Evolutionary conservation across 306 rosid genomes (phyloP).

Genomic region (Trichosanthes cucumerina): DNA sequence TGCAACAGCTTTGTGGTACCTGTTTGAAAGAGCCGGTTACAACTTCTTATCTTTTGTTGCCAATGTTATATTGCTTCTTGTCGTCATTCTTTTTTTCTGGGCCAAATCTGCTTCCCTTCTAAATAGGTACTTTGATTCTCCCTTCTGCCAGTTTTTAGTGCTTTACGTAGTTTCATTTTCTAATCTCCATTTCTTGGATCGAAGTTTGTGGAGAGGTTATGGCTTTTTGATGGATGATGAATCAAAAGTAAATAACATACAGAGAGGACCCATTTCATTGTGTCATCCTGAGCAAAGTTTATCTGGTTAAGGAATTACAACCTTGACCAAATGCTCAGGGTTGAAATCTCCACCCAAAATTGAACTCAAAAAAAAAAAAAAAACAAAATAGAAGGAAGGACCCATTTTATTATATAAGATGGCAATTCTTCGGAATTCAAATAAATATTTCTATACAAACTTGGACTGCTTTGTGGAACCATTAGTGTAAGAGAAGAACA

Average conservation of each 20-base stretch:
- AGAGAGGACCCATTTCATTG: background rate
- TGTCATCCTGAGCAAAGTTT: background rate
- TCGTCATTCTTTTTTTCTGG: conserved; percentile 83
- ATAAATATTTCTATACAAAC: background rate
- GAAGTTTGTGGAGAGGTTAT: background rate
- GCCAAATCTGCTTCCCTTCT: conserved; percentile 95
- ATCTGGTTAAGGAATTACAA: background rate
- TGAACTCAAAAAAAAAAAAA: background rate
- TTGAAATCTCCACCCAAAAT: too few species aligned
- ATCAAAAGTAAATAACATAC: background rate
- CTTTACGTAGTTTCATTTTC: background rate
- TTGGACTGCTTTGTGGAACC: background rate
- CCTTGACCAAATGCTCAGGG: background rate
- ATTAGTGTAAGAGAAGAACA: background rate
- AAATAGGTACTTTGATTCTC: conserved; percentile 42
- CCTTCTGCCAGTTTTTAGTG: background rate
- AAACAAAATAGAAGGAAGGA: background rate
- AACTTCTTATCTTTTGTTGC: conserved; percentile 72
- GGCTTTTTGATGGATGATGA: background rate
- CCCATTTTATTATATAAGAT: background rate
- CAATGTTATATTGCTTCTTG: conserved; percentile 78
- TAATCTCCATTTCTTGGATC: background rate
- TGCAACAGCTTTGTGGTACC: conserved; percentile 58
- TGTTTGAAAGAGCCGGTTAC: conserved; percentile 83
- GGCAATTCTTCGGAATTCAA: background rate